Conservation (phyloP, 768 basidiomycete species). For the Sutorius australiensis region DNA sequence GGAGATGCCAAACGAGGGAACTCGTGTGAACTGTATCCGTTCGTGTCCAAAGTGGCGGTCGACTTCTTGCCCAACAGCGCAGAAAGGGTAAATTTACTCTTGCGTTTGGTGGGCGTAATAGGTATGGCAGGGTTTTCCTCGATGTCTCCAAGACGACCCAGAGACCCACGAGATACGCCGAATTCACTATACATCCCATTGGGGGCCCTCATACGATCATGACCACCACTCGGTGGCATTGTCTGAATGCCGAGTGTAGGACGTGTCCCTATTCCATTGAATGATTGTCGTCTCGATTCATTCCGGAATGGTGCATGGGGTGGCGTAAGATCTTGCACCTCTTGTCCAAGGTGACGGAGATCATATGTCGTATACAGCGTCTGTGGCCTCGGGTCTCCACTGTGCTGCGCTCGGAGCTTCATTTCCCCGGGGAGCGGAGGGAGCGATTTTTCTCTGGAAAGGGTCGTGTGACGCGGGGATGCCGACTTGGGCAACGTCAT, state of each 20-base stretch:
- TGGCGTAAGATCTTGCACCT: conserved; percentile 49
- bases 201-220: conserved; percentile 33
- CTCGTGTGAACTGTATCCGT: conserved; percentile 40
- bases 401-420: conserved; percentile 37
- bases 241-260: conserved; percentile 53
- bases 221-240: conserved; percentile 38
- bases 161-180: conserved; percentile 60
- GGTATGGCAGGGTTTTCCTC: conserved; percentile 27
- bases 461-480: conserved; percentile 11
- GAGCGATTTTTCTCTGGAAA: conserved; percentile 67
- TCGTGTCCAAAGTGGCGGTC: conserved; percentile 24
- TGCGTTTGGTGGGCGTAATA: conserved; percentile 52
- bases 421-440: conserved; percentile 70
- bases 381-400: conserved; percentile 51
- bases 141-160: conserved; percentile 37
- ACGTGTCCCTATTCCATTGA: conserved; percentile 59
- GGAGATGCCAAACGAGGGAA: conserved; percentile 48
- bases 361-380: conserved; percentile 64
- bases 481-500: conserved; percentile 28
- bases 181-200: conserved; percentile 66
- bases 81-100: conserved; percentile 69
- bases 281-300: conserved; percentile 71
- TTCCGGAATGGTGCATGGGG: conserved; percentile 63
- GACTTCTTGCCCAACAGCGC: conserved; percentile 61
- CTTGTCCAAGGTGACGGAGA: conserved; percentile 45